Percentiles rank a stretch among this genome's conserved stretches.
Evolutionary conservation across 148 eudicot genomes (phyloP).

Genomic region (Pouteria glomerata): DNA sequence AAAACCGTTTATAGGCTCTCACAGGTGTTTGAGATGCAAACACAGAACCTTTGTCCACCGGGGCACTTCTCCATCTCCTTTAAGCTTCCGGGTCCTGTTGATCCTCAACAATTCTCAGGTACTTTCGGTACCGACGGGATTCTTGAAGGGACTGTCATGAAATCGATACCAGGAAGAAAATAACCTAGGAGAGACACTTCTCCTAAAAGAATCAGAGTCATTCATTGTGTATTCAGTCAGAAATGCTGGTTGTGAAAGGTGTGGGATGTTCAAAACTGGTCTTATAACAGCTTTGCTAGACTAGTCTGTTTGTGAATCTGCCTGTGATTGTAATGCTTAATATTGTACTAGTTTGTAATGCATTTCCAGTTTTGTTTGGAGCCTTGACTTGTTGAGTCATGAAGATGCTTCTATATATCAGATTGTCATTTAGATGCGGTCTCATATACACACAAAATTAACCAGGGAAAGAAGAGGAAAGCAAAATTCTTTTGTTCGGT

Average conservation of each 20-base stretch:
- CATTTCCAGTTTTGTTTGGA: no score
- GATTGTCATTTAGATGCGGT: no score
- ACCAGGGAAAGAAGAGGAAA: no score
- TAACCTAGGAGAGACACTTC: neutral
- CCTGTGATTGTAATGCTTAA: no score
- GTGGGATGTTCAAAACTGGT: neutral
- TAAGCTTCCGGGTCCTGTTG: slow-evolving; percentile 84
- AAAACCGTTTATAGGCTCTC: slow-evolving; percentile 37
- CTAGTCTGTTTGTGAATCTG: no score
- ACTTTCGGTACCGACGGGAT: slow-evolving; percentile 77
- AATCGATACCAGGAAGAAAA: slow-evolving; percentile 19
- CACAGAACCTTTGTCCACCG: slow-evolving; percentile 80
- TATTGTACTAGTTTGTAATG: no score
- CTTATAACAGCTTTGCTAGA: no score
- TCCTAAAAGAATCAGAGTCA: neutral
- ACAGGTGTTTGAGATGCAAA: slow-evolving; percentile 65
- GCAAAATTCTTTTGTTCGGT: no score
- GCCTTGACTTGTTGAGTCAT: no score
- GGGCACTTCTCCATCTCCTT: slow-evolving; percentile 81
- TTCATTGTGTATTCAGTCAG: neutral
- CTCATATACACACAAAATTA: no score
- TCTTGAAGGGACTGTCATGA: slow-evolving; percentile 78
- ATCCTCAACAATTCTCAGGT: slow-evolving; percentile 72
- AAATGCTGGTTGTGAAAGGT: neutral
- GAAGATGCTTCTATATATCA: no score